These are phyloP conservation scores for Apiotrichum siamense DNA, from an alignment of 1,284 basidiomycete species.

Conservation along the genomic window DNA sequence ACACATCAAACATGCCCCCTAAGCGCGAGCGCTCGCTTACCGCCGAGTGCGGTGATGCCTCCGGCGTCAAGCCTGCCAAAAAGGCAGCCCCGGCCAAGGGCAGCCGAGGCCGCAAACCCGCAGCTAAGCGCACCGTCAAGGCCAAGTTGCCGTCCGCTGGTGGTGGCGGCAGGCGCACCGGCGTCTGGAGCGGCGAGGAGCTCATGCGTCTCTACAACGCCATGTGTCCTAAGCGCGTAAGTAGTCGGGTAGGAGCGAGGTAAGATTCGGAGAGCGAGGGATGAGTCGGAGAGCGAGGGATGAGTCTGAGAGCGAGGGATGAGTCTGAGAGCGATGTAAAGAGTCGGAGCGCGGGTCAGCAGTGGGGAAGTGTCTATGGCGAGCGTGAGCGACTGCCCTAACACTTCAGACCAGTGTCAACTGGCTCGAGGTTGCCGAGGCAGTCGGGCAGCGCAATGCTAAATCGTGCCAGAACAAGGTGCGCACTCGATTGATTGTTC, in stretches of 20 bases:
- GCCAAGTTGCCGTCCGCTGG: not conserved
- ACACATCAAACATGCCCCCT: not conserved
- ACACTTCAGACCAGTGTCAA: constrained; percentile 21
- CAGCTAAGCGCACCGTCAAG: not conserved
- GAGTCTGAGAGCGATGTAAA: no score
- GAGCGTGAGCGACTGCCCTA: not conserved
- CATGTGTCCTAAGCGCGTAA: constrained; percentile 29
- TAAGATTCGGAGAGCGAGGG: not conserved
- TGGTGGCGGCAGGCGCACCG: constrained; percentile 19
- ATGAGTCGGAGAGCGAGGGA: no score
- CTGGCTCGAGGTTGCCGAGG: constrained; percentile 24
- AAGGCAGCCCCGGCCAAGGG: not conserved
- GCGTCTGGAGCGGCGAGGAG: constrained; percentile 27
- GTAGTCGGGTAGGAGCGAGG: not conserved
- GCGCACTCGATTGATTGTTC: not conserved
- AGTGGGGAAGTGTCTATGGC: not conserved
- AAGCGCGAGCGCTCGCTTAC: constrained; percentile 4
- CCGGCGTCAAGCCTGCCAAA: not conserved
- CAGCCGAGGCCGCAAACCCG: not conserved
- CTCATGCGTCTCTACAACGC: constrained; percentile 21
- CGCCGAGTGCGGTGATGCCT: not conserved
- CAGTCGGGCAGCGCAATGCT: constrained; percentile 22
- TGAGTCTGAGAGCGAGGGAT: no score
- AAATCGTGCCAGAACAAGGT: constrained; percentile 32
- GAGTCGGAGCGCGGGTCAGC: no score